Evolutionary conservation across 2,329 filamentous ascomycete genomes (phyloP).

Genomic region (Orbilia oligospora): DNA sequence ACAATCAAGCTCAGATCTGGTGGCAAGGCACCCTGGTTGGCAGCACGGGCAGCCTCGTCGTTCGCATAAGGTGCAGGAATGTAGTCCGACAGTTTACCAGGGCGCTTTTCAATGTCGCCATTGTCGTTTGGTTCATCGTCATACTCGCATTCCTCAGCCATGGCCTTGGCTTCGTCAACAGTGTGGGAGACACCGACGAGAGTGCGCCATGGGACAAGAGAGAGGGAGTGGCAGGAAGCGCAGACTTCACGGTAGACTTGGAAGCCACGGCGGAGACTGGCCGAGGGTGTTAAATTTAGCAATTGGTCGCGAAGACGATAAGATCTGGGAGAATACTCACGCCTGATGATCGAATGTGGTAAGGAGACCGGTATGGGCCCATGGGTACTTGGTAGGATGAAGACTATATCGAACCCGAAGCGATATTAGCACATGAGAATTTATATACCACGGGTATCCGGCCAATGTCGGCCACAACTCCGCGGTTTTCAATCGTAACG

Average conservation of each 20-base stretch:
- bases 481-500: slow-evolving; percentile 39
- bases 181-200: slow-evolving; percentile 94
- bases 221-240: slow-evolving; percentile 96
- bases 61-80: slow-evolving; percentile 97
- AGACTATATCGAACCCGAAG: slow-evolving; percentile 75
- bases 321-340: slow-evolving; percentile 73
- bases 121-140: slow-evolving; percentile 97
- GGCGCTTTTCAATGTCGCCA: slow-evolving; percentile 97
- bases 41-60: slow-evolving; percentile 96
- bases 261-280: slow-evolving; percentile 96
- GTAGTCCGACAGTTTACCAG: slow-evolving; percentile 98
- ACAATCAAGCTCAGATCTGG: slow-evolving; percentile 97
- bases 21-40: slow-evolving; percentile 97
- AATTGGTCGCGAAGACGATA: slow-evolving; percentile 5
- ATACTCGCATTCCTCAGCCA: slow-evolving; percentile 99
- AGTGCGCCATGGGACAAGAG: slow-evolving; percentile 91
- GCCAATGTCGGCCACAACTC: slow-evolving; percentile 52
- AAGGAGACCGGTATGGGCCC: slow-evolving; percentile 91
- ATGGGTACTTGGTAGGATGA: slow-evolving; percentile 91
- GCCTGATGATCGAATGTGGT: slow-evolving; percentile 98
- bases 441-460: slow-evolving; percentile 61
- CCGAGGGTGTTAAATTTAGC: not conserved
- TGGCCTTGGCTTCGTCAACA: slow-evolving; percentile 95
- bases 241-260: slow-evolving; percentile 99
- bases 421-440: slow-evolving; percentile 50